phyloP scores from a whole-genome alignment of 2,329 filamentous ascomycete species.

The Orbilia quercus region DNA sequence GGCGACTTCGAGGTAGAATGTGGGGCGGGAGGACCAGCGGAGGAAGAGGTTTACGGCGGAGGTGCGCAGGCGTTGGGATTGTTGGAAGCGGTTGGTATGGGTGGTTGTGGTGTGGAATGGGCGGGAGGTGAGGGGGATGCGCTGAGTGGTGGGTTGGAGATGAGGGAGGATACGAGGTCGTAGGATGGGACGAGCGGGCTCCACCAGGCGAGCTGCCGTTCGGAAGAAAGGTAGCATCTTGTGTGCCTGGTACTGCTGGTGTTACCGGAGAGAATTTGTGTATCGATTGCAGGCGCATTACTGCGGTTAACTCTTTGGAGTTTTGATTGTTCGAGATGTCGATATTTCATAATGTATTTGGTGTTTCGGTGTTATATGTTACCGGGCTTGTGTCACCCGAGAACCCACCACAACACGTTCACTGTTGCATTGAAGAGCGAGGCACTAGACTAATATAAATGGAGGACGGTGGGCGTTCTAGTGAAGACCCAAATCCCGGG shows the following conservation, averaged over 20 bases:
- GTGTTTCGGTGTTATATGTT: not conserved
- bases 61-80: slow-evolving; percentile 29
- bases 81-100: slow-evolving; percentile 29
- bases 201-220: slow-evolving; percentile 12
- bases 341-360: not conserved
- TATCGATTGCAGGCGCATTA: not conserved
- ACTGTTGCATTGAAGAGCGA: not conserved
- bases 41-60: slow-evolving; percentile 9
- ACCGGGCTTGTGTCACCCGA: not conserved
- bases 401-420: not conserved
- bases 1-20: slow-evolving; percentile 46
- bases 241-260: not conserved
- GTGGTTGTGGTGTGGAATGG: slow-evolving; percentile 36
- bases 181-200: not conserved
- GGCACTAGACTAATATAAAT: no score
- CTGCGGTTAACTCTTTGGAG: not conserved
- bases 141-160: not conserved
- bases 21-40: slow-evolving; percentile 48
- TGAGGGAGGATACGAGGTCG: not conserved
- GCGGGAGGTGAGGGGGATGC: not conserved
- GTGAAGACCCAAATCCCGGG: not conserved
- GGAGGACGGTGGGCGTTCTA: not conserved
- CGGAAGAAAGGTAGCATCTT: slow-evolving; percentile 10
- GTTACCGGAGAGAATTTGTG: slow-evolving; percentile 5
- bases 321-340: not conserved